phyloP scores from a whole-genome alignment of 768 basidiomycete genomes.

The Hypholoma fasciculare region DNA sequence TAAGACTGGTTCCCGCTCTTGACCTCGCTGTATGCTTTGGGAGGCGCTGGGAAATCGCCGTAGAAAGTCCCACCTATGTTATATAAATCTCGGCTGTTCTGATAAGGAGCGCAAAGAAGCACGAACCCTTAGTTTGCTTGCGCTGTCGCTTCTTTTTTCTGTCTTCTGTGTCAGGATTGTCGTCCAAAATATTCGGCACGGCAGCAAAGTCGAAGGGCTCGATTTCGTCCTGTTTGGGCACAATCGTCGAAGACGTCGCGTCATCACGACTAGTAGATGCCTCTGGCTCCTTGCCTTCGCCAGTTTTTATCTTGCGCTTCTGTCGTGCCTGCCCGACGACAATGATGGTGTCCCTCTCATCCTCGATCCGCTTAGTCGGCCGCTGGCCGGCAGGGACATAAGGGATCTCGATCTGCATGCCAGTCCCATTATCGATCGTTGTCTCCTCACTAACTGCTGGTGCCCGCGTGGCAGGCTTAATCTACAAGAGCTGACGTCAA shows the following conservation, averaged over 20 bases:
- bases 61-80: constrained; percentile 42
- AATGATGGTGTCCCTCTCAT: constrained; percentile 70
- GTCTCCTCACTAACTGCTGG: constrained; percentile 12
- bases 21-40: constrained; percentile 62
- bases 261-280: constrained; percentile 20
- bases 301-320: constrained; percentile 59
- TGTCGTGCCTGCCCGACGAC: constrained; percentile 65
- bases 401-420: constrained; percentile 69
- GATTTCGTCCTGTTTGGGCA: constrained; percentile 23
- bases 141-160: constrained; percentile 51
- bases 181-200: constrained; percentile 74
- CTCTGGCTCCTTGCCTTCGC: background rate
- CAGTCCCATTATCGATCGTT: constrained; percentile 24
- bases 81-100: constrained; percentile 2
- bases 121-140: constrained; percentile 31
- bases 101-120: background rate
- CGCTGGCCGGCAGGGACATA: constrained; percentile 74
- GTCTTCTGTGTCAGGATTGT: constrained; percentile 42
- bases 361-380: constrained; percentile 21
- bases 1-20: constrained; percentile 70
- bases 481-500: constrained; percentile 3
- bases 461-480: constrained; percentile 6
- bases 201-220: constrained; percentile 69
- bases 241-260: constrained; percentile 5
- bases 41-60: constrained; percentile 65